Evolutionary conservation across 2,329 filamentous ascomycete genomes (phyloP), one percentile per base, ranked within the genome.

Genomic region (Trichoderma cornu-damae): DNA sequence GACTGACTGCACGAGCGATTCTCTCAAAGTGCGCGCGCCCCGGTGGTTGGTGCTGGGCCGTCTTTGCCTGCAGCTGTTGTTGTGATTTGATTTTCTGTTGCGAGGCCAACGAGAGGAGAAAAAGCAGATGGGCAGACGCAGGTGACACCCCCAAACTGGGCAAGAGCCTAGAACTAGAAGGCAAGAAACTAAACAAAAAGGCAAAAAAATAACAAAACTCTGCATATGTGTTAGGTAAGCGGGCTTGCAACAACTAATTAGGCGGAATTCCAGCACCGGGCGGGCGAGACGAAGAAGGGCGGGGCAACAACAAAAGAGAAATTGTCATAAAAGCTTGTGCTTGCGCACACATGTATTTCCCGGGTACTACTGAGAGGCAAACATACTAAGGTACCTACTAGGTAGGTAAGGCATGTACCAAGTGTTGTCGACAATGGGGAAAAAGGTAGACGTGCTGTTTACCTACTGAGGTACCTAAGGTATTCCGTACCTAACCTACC

Each of bases 51-150:
- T 62, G 63, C 62, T 63, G 66, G 12, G 47, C 49, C 42, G 49
- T 63, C 61, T 64, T 67, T 61, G 59, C 59, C 62, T 57, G 63
- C 59, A 62, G 60, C 59, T 63, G 67, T 73, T 73, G 69, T 73
- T 73, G 70, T 73, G 66, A 65, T 73, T 73, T 73, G 68, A 71
- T 70, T 72, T 71, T 64, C 66, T 72, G 71, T 74, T 75, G 72
- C 72, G 72, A 73, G 72, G 72, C 71, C 72, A 74, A 74, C 72
- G 70, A 68, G 66, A 64, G 65, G 67, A 68, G 67, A 68, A 62
- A n/a, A 64, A 61, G 59, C 67, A 68, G 62, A 55, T 59, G 61
- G 62, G 57, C 59, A 54, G 54, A 37, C 46, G 46, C 43, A 48
- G 35, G 50, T 42, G 49, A 37, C n/a, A n/a, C n/a, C n/a, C 48